Percentiles rank a stretch among this genome's conserved stretches.
Evolutionary conservation across 1,284 basidiomycete species (phyloP).

Genomic region (Cutaneotrichosporon cutaneum): DNA sequence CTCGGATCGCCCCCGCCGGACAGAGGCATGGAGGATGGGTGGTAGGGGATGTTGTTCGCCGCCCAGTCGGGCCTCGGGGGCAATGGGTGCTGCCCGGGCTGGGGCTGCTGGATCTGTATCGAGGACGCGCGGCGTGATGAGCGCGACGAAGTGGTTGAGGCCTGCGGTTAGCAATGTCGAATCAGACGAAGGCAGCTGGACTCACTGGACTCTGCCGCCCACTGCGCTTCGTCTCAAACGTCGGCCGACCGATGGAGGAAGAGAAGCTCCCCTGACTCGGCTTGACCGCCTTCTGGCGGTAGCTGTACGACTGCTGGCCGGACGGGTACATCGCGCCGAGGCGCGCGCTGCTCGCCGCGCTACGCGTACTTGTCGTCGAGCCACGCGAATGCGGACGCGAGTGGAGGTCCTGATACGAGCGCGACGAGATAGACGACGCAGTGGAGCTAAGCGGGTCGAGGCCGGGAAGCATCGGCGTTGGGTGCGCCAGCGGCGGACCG

Average conservation of each 20-base stretch:
- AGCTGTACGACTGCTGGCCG: conserved; percentile 28
- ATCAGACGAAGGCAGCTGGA: background rate
- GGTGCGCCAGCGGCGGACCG: conserved; percentile 31
- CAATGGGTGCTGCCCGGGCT: conserved; percentile 44
- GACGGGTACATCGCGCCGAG: conserved; percentile 46
- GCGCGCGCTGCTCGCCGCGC: conserved; percentile 44
- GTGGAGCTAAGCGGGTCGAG: conserved; percentile 43
- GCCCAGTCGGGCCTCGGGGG: conserved; percentile 49
- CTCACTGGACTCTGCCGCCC: conserved; percentile 49
- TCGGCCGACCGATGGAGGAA: conserved; percentile 13
- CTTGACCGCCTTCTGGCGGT: conserved; percentile 46
- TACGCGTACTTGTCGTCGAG: conserved; percentile 46
- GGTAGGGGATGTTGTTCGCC: conserved; percentile 48
- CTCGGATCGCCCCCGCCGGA: conserved; percentile 20
- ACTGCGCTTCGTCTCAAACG: conserved; percentile 23
- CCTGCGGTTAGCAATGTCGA: conserved; percentile 14
- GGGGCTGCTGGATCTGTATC: conserved; percentile 37
- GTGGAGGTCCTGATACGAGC: conserved; percentile 43
- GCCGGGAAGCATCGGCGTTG: conserved; percentile 39
- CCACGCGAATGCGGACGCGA: conserved; percentile 49
- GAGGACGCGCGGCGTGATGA: conserved; percentile 41
- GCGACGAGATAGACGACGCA: conserved; percentile 46
- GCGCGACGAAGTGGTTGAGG: conserved; percentile 44
- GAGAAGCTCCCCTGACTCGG: conserved; percentile 20
- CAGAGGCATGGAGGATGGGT: conserved; percentile 37